Evolutionary conservation across 2,329 filamentous ascomycete genomes (phyloP), one percentile per base, ranked within the genome.

Genomic region (Colletotrichum simmondsii): DNA sequence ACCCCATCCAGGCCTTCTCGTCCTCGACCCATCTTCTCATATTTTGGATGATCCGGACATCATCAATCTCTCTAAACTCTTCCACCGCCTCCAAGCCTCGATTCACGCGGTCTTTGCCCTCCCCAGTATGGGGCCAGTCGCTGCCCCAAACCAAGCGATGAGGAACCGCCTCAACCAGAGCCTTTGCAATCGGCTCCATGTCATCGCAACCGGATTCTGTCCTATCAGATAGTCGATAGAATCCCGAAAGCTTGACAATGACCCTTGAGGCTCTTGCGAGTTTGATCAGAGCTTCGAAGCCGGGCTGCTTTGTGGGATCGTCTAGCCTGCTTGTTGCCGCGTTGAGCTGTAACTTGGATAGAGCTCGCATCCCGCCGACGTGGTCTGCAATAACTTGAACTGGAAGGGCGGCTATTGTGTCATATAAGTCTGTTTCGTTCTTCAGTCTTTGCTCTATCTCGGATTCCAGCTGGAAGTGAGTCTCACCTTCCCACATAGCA

Each of bases 51-150:
- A 61, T 28, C 0, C 8, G 6, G 2, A 8, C 19, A 8, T 68
- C 46, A 1, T 71, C 28, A 7, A 68, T 32, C 16, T 30, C n/a
- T 8, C 52, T 28, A 4, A 68, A 63, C 3, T 32, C 24, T 8
- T 67, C 69, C 11, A 63, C 49, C 5, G 19, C 22, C 10, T 53
- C 22, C 12, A 6, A 28, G 0, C 52, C 68, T 16, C 32, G 24
- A 12, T 35, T 52, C 4, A 60, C 3, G 4, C 66, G 56, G n/a
- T 62, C 57, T 10, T 35, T 28, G 7, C 58, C 68, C 5, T 74
- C 64, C 11, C 73, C 68, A 10, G 67, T 74, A 19, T 75, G 71
- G 11, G 60, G 67, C 60, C 64, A 72, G 32, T 74, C 71, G 30
- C 73, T 74, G 3, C 56, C 64, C 56, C 58, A 72, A 30, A 74